Conservation (phyloP, 2,329 filamentous ascomycete species). For the Nectriaceae sp. region DNA sequence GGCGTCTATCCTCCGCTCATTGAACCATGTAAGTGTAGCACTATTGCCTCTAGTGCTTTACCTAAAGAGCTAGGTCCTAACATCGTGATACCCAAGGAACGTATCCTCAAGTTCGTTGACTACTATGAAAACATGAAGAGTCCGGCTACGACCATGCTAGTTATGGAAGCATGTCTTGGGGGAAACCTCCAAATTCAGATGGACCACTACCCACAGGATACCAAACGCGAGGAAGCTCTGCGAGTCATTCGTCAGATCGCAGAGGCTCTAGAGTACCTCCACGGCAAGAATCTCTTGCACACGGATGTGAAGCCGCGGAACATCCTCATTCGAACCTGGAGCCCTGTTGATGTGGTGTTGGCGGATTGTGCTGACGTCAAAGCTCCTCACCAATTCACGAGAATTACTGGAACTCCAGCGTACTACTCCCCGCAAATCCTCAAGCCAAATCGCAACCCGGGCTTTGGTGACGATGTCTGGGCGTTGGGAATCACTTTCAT, state of each 20-base stretch:
- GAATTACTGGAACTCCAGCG: slow-evolving; percentile 25
- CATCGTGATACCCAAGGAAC: slow-evolving; percentile 15
- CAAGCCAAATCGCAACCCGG: slow-evolving; percentile 15
- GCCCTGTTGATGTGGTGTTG: slow-evolving; percentile 32
- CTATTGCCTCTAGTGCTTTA: background rate
- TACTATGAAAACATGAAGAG: slow-evolving; percentile 24
- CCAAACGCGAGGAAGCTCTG: slow-evolving; percentile 19
- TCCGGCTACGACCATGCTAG: slow-evolving; percentile 23
- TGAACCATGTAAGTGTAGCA: slow-evolving; percentile 28
- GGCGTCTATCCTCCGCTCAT: slow-evolving; percentile 18
- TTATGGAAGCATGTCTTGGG: slow-evolving; percentile 33
- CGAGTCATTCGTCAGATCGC: slow-evolving; percentile 25
- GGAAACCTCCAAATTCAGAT: slow-evolving; percentile 31
- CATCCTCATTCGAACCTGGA: slow-evolving; percentile 29
- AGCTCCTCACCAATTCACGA: slow-evolving; percentile 6
- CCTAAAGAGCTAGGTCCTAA: background rate
- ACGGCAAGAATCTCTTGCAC: slow-evolving; percentile 25
- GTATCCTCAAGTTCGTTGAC: slow-evolving; percentile 32
- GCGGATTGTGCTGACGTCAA: slow-evolving; percentile 35
- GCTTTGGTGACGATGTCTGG: slow-evolving; percentile 36
- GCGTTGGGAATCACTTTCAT: slow-evolving; percentile 34
- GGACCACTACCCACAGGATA: slow-evolving; percentile 20
- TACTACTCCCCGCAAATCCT: slow-evolving; percentile 35
- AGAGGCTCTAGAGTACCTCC: slow-evolving; percentile 29
- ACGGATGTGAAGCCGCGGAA: slow-evolving; percentile 36